Evolutionary conservation across 768 basidiomycete species (phyloP), one percentile per base, ranked within the genome.

Genomic region (Pleurotus tuoliensis): DNA sequence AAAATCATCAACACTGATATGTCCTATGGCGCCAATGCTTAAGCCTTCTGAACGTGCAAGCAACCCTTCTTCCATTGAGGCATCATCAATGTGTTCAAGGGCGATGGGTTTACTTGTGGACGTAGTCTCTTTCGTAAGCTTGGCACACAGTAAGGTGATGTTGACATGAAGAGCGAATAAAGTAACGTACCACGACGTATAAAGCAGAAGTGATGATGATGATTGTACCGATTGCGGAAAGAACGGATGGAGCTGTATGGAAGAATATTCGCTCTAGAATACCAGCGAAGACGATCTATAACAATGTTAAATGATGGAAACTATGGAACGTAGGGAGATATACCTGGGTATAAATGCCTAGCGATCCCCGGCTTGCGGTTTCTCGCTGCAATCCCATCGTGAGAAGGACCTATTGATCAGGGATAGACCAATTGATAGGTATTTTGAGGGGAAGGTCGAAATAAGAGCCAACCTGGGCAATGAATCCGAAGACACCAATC

Each of bases 301-400:
- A 4, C 6, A 38, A 37, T 13, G 30, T 30, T 20, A 40, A 13
- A 5, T n/a, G 16, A n/a, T 9, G 22, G 7, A 15, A 6, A 12
- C 9, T 13, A 30, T 22, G 15, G 3, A 44, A 20, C 15, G 16
- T 4, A 4, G 16, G 3, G 15, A 15, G 11, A 59, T 64, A 39
- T 50, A 77, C 81, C 65, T 82, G 79, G 4, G 75, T 71, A 62
- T 87, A 88, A 12, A 83, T 65, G 0, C 79, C 82, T 58, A 88
- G 68, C 3, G 80, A 73, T 0, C 82, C 84, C 16, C 87, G 73
- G 0, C 83, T 81, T 0, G 84, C 87, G 5, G 82, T 82, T 65
- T 90, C 87, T 1, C 80, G 77, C 55, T 83, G 84, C 9, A 88
- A 69, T 0, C 85, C 87, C 63, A 82, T 70, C 1, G 82, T 82